A percentile compares a stretch with the other conserved stretches of the same genome.
Evolutionary conservation across 768 basidiomycete genomes (phyloP).

Genomic region (Pleurotus platypus): DNA sequence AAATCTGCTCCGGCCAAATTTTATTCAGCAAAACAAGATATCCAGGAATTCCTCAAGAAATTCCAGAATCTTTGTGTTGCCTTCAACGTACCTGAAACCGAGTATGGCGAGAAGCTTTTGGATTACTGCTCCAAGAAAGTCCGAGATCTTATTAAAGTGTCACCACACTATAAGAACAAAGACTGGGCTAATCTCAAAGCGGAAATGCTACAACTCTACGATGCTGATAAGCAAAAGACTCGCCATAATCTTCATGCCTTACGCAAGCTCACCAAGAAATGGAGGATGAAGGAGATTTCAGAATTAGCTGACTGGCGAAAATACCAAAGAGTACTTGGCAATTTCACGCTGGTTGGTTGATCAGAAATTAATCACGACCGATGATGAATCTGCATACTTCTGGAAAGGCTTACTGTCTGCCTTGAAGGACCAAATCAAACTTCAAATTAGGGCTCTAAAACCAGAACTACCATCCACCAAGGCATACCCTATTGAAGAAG

Average conservation of each 20-base stretch:
- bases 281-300: background rate
- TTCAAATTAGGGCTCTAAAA: background rate
- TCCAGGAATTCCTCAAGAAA: background rate
- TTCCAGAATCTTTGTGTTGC: background rate
- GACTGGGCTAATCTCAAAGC: background rate
- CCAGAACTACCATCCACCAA: background rate
- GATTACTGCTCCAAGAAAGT: background rate
- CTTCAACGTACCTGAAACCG: background rate
- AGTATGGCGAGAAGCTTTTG: background rate
- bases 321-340: slow-evolving; percentile 6
- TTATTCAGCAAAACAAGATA: too few species aligned
- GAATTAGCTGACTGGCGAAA: slow-evolving; percentile 5
- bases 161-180: background rate
- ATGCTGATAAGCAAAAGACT: background rate
- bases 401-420: slow-evolving; percentile 8
- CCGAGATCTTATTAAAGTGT: background rate
- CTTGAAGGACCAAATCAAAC: background rate
- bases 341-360: slow-evolving; percentile 11
- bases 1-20: background rate
- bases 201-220: background rate
- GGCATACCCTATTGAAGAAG: background rate
- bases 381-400: slow-evolving; percentile 8
- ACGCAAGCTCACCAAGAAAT: background rate
- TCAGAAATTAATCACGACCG: slow-evolving; percentile 4
- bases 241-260: background rate